Evolutionary conservation across 805 yeast genomes (phyloP), one percentile per base, ranked within the genome.

Genomic region (Teunomyces atbi): DNA sequence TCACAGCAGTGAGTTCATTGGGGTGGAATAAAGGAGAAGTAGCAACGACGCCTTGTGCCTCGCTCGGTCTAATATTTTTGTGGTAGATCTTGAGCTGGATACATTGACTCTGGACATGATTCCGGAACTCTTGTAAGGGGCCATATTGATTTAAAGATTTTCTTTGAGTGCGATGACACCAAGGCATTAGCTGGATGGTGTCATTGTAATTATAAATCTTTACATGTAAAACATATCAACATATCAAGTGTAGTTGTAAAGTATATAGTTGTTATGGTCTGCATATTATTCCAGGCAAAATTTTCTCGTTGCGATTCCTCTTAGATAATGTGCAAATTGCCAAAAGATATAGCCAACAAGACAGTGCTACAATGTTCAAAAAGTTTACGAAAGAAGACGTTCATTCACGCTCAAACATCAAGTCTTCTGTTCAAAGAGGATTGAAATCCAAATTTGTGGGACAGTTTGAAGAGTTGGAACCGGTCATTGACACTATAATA

Each of bases 391-490:
- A 81, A 54, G 96, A 89, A 35, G 97, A 91, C 61, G 79, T 90
- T 45, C 96, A 89, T 57, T 85, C 96, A 6, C 84, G 94, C 53
- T 83, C 97, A 11, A 92, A 92, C 61, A 84, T 91, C 65, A 91
- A 91, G 66, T 87, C 96, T 0, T 91, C 97, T 1, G 91, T 86
- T n/a, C 96, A 90, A 65, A 80, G 97, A 65, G 85, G 86, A n/a
- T 74, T 92, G 54, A 88, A 88, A 61, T 54, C 86, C 15, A 87
- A 83, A 57, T 75, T 91, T 45, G 86, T 85, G 1, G 71, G 74
- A 3, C 89, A 84, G 64, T 91, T 83, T 61, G 90, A 89, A 16
- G 69, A 67, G n/a, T 66, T 89, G 52, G 96, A 87, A 59, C 78
- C 82, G 5, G 82, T 78, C 10, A 84, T 91, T 38, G 97, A 91